A percentile compares a stretch with the other conserved stretches of the same genome.
phyloP scores from a whole-genome alignment of 352 stramenopile species.

The Phytophthora pistaciae region DNA sequence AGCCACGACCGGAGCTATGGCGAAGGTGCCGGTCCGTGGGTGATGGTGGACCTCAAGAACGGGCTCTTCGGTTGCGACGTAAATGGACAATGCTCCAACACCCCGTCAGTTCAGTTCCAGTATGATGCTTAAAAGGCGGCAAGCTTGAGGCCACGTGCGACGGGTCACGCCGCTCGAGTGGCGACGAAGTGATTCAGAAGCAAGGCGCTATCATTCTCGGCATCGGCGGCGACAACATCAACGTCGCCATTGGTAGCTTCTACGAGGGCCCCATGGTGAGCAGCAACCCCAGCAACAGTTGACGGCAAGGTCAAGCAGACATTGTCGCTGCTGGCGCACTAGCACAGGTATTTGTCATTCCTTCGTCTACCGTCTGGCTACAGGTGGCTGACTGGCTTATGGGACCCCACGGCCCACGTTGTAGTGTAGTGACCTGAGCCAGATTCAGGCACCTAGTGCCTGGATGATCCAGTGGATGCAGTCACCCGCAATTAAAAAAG shows the following conservation, averaged over 20 bases:
- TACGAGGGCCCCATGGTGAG: slow-evolving; percentile 31
- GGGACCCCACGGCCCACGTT: too few relatives aligned
- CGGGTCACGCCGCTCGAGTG: slow-evolving; percentile 23
- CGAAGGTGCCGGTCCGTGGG: slow-evolving; percentile 21
- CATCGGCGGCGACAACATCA: slow-evolving; percentile 33
- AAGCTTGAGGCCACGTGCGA: slow-evolving; percentile 27
- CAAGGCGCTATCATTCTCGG: slow-evolving; percentile 32
- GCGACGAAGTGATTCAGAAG: slow-evolving; percentile 32
- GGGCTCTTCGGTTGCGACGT: slow-evolving; percentile 29
- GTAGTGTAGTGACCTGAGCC: too few relatives aligned
- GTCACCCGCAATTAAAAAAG: too few relatives aligned
- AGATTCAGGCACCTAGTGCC: too few relatives aligned
- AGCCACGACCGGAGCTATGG: slow-evolving; percentile 22
- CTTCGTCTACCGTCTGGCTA: too few relatives aligned
- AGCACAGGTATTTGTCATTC: too few relatives aligned
- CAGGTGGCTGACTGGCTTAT: too few relatives aligned
- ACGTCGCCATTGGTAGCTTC: slow-evolving; percentile 22
- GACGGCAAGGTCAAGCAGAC: slow-evolving; percentile 23
- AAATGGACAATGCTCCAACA: slow-evolving; percentile 18
- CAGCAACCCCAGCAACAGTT: slow-evolving; percentile 16
- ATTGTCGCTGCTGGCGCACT: slow-evolving; percentile 20
- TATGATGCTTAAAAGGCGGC: slow-evolving; percentile 25
- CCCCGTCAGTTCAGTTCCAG: slow-evolving; percentile 10
- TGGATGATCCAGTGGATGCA: too few relatives aligned
- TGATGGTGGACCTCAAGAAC: slow-evolving; percentile 34